A percentile compares a stretch with the other conserved stretches of the same genome.
These are phyloP conservation scores for Conidiobolus incongruus DNA, from an alignment of 371 early-diverging fungal species.

Conservation along the genomic window DNA sequence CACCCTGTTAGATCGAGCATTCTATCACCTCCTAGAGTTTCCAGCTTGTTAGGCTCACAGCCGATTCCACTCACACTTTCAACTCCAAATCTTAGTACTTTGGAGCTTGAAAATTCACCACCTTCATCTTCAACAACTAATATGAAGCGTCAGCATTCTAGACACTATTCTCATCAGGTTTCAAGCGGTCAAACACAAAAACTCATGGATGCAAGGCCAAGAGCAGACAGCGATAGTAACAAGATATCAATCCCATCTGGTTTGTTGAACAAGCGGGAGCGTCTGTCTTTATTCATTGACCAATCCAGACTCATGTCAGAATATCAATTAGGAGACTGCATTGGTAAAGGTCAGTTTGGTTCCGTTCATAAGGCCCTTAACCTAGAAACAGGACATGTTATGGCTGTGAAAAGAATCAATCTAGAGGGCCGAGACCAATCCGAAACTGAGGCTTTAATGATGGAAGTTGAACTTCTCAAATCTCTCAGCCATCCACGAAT, in stretches of 20 bases:
- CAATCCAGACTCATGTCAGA: not conserved
- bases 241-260: not conserved
- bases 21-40: no score
- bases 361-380: conserved; percentile 70
- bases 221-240: not conserved
- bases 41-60: no score
- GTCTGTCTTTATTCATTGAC: not conserved
- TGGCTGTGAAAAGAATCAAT: conserved; percentile 69
- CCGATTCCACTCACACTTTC: no score
- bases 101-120: no score
- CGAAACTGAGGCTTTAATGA: conserved; percentile 31
- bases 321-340: conserved; percentile 67
- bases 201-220: conserved; percentile 1
- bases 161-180: no score
- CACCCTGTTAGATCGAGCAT: no score
- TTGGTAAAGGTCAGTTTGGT: conserved; percentile 83
- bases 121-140: no score
- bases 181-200: no score
- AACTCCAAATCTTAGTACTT: no score
- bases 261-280: no score
- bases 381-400: conserved; percentile 59
- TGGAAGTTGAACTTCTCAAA: conserved; percentile 45
- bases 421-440: conserved; percentile 32
- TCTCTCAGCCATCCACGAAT: conserved; percentile 57
- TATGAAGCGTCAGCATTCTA: no score